Percentiles rank a stretch among this genome's conserved stretches.
Evolutionary conservation across 75 land plant genomes (phyloP).

Genomic region (Picea glauca): DNA sequence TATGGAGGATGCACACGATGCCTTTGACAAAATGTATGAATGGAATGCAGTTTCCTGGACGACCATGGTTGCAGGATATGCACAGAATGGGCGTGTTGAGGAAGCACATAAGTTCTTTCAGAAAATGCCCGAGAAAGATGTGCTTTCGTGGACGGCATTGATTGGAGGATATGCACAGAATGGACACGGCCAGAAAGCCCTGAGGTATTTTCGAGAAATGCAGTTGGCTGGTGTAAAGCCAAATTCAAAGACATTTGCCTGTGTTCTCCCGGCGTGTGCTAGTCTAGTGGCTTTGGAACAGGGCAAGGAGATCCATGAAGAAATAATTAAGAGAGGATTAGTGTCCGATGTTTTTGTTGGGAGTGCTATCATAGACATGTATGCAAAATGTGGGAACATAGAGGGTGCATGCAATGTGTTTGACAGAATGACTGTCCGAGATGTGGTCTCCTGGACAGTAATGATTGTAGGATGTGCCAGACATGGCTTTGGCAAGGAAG

Average conservation of each 20-base stretch:
- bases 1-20: slow-evolving; percentile 14
- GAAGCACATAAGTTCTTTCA: slow-evolving; percentile 22
- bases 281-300: slow-evolving; percentile 6
- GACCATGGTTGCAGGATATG: slow-evolving; percentile 48
- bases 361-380: slow-evolving; percentile 24
- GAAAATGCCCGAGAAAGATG: slow-evolving; percentile 12
- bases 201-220: slow-evolving; percentile 15
- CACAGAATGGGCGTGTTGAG: slow-evolving; percentile 44
- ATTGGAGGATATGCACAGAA: slow-evolving; percentile 9
- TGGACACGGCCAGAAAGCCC: slow-evolving; percentile 9
- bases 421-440: slow-evolving; percentile 2
- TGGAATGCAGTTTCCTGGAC: slow-evolving; percentile 53
- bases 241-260: slow-evolving; percentile 12
- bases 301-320: slow-evolving; percentile 13
- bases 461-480: slow-evolving; percentile 18
- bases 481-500: slow-evolving; percentile 19
- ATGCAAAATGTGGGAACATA: slow-evolving; percentile 22
- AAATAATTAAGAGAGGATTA: slow-evolving; percentile 1
- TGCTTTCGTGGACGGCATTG: slow-evolving; percentile 14
- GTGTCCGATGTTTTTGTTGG: slow-evolving; percentile 14
- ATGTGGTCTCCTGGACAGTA: slow-evolving; percentile 22
- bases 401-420: slow-evolving; percentile 14
- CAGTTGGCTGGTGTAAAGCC: slow-evolving; percentile 7
- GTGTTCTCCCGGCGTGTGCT: slow-evolving; percentile 23
- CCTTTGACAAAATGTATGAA: background rate